A percentile compares a stretch with the other conserved stretches of the same genome.
Conservation (phyloP, 2,329 filamentous ascomycete species). For the Cercospora janseana region DNA sequence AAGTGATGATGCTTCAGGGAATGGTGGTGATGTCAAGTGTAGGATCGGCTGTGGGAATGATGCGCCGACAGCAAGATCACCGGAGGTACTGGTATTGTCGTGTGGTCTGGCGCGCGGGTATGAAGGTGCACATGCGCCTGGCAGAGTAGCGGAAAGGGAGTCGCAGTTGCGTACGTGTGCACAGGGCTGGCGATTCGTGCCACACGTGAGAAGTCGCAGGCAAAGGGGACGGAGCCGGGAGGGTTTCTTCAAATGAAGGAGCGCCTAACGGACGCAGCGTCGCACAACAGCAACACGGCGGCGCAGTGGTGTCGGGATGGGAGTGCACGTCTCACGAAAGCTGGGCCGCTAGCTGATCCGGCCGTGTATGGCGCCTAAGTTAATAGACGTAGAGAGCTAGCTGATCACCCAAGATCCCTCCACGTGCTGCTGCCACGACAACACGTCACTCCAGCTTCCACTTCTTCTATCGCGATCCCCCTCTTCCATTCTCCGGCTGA, state of each 20-base stretch:
- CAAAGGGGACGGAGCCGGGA: constrained; percentile 8
- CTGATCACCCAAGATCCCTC: constrained; percentile 7
- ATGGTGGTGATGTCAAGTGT: too few species aligned
- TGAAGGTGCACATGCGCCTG: constrained; percentile 1
- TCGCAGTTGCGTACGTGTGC: constrained; percentile 4
- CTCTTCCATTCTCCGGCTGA: constrained; percentile 18
- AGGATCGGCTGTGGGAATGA: too few species aligned
- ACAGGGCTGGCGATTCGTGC: constrained; percentile 7
- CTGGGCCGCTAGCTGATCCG: constrained; percentile 8
- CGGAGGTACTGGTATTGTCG: too few species aligned
- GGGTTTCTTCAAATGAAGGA: neutral
- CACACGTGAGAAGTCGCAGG: neutral
- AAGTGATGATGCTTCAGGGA: neutral
- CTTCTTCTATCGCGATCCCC: constrained; percentile 13
- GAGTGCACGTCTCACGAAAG: constrained; percentile 5
- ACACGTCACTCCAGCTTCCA: constrained; percentile 11
- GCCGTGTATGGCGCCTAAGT: constrained; percentile 1
- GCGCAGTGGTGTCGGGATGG: constrained; percentile 2
- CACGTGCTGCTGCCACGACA: constrained; percentile 9
- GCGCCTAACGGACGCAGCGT: constrained; percentile 6
- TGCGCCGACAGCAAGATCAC: too few species aligned
- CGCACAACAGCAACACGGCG: constrained; percentile 6
- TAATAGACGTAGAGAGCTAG: too few species aligned
- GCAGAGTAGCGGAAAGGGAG: constrained; percentile 6
- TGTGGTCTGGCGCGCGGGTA: constrained; percentile 5